Base-by-base conservation (phyloP, 2,329 filamentous ascomycete species). In the Chaetomiaceae sp. region DNA sequence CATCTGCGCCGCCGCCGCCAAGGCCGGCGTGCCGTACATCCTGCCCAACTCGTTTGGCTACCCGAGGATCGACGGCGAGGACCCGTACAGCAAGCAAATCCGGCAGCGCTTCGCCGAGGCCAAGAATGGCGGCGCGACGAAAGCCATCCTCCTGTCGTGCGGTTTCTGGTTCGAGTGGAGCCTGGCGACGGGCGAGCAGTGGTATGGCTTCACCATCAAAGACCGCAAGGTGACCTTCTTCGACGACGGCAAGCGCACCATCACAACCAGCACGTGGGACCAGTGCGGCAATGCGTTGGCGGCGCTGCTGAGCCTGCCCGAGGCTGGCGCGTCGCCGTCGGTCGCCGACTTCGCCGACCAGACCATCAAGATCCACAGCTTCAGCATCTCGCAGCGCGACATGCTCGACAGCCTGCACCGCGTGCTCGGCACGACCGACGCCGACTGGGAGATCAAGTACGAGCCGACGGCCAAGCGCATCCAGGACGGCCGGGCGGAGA, bases 321-420 rank as follows among this genome's bases (percentile, higher is more conserved):
- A 51, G 33, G n/a, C 44, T 2, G 47, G 26, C 3, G 12, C 37
- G 7, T 33, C 37, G 8, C 38, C 47, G 4, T 48, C 49, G 24
- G 33, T 60, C 38, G 48, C 47, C 1, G 42, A 52, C 12, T 58
- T 45, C 38, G 27, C 24, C 30, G 78, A 81, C 60, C 68, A 70
- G 40, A 52, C 56, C 0, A 57, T 83, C 2, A 77, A 71, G 54
- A 54, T 82, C 10, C 69, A 67, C 7, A 81, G 75, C 50, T 86
- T 84, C 64, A 60, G 65, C 10, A 54, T 81, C 49, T 78, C 64
- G 48, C 83, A 87, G 61, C 69, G 71, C 10, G 81, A 86, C 9
- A 85, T 86, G 68, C 70, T 86, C 44, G 73, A 75, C 32, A 74
- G 72, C n/a, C 62, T 82, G 11, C 70, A 81, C 56, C 73, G 75